Percentiles rank a stretch among this genome's conserved stretches.
These are phyloP conservation scores for Cymodocea nodosa DNA, from an alignment of 116 monocot species.

Conservation along the genomic window DNA sequence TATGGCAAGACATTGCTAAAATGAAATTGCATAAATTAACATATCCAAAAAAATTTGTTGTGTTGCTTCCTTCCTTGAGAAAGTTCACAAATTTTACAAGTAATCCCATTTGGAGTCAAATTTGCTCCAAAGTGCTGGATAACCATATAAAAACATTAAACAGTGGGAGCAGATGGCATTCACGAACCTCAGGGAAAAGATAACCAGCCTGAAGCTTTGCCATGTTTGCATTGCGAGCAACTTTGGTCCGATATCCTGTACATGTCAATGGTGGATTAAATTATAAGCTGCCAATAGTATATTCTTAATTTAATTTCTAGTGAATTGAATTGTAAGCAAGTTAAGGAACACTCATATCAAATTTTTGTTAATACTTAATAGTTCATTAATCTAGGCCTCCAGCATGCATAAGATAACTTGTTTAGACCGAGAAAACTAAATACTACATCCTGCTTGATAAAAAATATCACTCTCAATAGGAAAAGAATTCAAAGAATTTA, in stretches of 20 bases:
- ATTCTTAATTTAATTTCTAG: not conserved
- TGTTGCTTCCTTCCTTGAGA: not conserved
- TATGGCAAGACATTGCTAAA: no score
- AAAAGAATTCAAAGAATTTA: no score
- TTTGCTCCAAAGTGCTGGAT: not conserved
- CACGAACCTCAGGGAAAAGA: slow-evolving; percentile 80
- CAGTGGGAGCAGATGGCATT: not conserved
- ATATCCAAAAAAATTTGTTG: not conserved
- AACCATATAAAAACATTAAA: not conserved
- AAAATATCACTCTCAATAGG: no score
- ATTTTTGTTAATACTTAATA: no score
- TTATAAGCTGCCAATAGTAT: not conserved
- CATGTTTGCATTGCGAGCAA: slow-evolving; percentile 80
- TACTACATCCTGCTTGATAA: no score
- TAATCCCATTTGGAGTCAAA: not conserved
- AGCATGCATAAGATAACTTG: no score
- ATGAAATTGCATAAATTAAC: no score
- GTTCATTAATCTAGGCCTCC: no score
- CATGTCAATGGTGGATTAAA: not conserved
- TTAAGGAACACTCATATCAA: no score
- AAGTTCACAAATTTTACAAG: not conserved
- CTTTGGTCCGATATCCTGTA: slow-evolving; percentile 74
- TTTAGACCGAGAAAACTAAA: no score
- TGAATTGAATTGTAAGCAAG: not conserved
- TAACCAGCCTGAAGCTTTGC: slow-evolving; percentile 95